Evolutionary conservation across 2,329 filamentous ascomycete genomes (phyloP).

Genomic region (Fusarium sublunatum): DNA sequence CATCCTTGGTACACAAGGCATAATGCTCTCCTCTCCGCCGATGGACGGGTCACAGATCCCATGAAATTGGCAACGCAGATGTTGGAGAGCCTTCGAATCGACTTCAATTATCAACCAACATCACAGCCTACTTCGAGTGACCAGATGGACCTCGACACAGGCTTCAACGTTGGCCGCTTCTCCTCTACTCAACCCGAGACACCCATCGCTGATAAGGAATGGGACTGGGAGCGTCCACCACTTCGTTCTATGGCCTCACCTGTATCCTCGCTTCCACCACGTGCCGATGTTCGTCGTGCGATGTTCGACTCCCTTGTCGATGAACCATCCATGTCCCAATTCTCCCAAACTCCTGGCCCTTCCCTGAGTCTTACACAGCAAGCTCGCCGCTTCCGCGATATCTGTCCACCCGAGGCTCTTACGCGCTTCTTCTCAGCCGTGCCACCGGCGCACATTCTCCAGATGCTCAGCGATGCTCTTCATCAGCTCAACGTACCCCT

Average conservation of each 20-base stretch:
- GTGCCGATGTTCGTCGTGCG: slow-evolving; percentile 53
- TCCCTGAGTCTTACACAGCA: slow-evolving; percentile 89
- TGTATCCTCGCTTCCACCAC: slow-evolving; percentile 50
- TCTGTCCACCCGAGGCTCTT: slow-evolving; percentile 86
- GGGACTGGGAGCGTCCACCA: slow-evolving; percentile 87
- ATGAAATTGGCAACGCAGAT: slow-evolving; percentile 91
- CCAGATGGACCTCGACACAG: slow-evolving; percentile 76
- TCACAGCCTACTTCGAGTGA: slow-evolving; percentile 58
- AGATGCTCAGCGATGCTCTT: slow-evolving; percentile 82
- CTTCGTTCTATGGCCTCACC: slow-evolving; percentile 63
- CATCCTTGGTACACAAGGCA: slow-evolving; percentile 94
- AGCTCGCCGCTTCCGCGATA: slow-evolving; percentile 88
- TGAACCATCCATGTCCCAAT: slow-evolving; percentile 88
- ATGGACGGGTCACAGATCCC: slow-evolving; percentile 81
- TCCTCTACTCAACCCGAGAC: slow-evolving; percentile 89
- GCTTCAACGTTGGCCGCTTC: slow-evolving; percentile 61
- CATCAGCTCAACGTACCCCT: slow-evolving; percentile 87
- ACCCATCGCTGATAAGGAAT: slow-evolving; percentile 77
- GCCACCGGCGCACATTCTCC: slow-evolving; percentile 78
- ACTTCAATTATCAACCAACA: slow-evolving; percentile 78
- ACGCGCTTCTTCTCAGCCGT: slow-evolving; percentile 93
- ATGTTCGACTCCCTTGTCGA: slow-evolving; percentile 77
- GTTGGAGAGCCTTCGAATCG: slow-evolving; percentile 90
- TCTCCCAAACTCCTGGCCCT: slow-evolving; percentile 80
- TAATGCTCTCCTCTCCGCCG: slow-evolving; percentile 79